phyloP scores from a whole-genome alignment of 1,139 yeast genomes.

The Geotrichum klebahnii region DNA sequence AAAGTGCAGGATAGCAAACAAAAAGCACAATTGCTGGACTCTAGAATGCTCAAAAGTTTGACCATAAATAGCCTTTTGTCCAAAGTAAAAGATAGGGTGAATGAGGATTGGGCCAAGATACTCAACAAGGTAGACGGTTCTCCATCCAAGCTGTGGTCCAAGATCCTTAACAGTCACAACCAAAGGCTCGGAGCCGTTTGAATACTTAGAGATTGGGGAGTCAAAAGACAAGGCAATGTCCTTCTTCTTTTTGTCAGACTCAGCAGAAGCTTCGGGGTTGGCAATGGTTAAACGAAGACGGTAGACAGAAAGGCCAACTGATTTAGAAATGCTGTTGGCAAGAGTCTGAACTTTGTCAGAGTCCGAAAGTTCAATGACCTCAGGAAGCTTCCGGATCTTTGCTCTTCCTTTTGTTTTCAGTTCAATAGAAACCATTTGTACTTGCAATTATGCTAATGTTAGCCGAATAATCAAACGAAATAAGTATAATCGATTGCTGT shows the following conservation, averaged over 20 bases:
- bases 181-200: slow-evolving; percentile 36
- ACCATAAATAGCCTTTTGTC: slow-evolving; percentile 39
- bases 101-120: slow-evolving; percentile 83
- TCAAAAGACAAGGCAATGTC: slow-evolving; percentile 41
- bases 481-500: no score
- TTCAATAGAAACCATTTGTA: slow-evolving; percentile 31
- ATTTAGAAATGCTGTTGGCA: slow-evolving; percentile 29
- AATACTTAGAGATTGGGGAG: slow-evolving; percentile 37
- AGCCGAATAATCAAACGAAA: neutral
- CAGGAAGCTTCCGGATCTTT: slow-evolving; percentile 33
- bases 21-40: slow-evolving; percentile 53
- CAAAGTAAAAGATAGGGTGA: slow-evolving; percentile 64
- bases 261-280: slow-evolving; percentile 26
- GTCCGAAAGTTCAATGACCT: slow-evolving; percentile 30
- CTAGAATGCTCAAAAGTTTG: slow-evolving; percentile 41
- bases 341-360: slow-evolving; percentile 32
- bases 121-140: slow-evolving; percentile 79
- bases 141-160: slow-evolving; percentile 93
- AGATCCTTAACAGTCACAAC: slow-evolving; percentile 67
- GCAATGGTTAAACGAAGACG: slow-evolving; percentile 39
- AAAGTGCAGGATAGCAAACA: slow-evolving; percentile 67
- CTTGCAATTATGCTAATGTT: neutral
- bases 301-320: slow-evolving; percentile 34
- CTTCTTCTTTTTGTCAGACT: slow-evolving; percentile 35
- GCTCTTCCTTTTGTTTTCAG: slow-evolving; percentile 31